Evolutionary conservation across 73 alveolate species (phyloP), one percentile per base, ranked within the genome.

Genomic region (Stentor roeselii): DNA sequence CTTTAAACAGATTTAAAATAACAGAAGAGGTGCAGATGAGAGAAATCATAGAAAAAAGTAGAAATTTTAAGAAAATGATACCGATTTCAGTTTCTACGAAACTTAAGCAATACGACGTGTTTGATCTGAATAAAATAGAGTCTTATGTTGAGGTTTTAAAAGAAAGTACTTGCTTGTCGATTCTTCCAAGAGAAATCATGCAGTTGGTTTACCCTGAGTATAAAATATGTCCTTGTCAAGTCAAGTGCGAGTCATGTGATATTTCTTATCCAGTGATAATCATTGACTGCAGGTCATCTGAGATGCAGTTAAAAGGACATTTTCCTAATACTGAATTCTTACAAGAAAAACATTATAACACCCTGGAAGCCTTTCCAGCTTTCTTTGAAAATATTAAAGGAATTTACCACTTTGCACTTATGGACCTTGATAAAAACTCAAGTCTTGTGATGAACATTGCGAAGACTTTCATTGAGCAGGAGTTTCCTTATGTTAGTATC

Each of bases 271-370:
- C 80, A 21, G n/a, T 67, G 1, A 67, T 67, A 30, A 67, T 67
- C 34, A 21, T 67, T 67, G 80, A 67, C 41, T 67, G 80, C 41
- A 67, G 80, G 34, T 1, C 50, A 27, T 40, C 80, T 27, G 80
- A 34, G 11, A 27, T 27, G 2, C 80, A 67, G 42, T 30, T 21
- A 21, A 11, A 0, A 21, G 80, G 80, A n/a, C 34, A 2, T 2
- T 32, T 67, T 11, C 80, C 80, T 3, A 67, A 67, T 67, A 67
- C 80, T 67, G 80, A 21, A 2, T 32, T 67, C 34, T 21, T 58
- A 58, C 35, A 58, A 21, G 35, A n/a, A 21, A 2, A 58, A 2
- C 27, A 58, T 31, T 67, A 21, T 21, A 32, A 67, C 11, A 1
- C 50, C n/a, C 21, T 67, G 34, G 80, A 67, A 30, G 21, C 27